These are phyloP conservation scores for Lodderomyces parapsilosis DNA, from an alignment of 1,139 yeast genomes.

Conservation along the genomic window DNA sequence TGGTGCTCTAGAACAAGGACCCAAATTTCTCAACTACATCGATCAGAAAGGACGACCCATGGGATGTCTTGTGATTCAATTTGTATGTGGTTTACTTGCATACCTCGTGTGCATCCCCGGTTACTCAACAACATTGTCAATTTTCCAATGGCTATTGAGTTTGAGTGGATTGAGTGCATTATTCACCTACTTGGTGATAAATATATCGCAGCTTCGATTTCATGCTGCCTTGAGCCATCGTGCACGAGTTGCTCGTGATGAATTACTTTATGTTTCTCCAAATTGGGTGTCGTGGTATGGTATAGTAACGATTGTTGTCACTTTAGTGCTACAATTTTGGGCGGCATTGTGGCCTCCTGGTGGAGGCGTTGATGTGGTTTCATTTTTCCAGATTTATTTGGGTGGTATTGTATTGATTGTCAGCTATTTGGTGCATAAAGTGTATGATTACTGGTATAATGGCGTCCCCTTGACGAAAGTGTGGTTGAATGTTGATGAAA, in stretches of 20 bases:
- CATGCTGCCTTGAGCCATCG: slow-evolving; percentile 27
- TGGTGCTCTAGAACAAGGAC: slow-evolving; percentile 36
- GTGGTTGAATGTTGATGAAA: slow-evolving; percentile 32
- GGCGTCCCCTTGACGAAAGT: slow-evolving; percentile 27
- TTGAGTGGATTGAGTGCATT: slow-evolving; percentile 24
- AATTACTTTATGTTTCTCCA: slow-evolving; percentile 28
- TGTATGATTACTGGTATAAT: slow-evolving; percentile 24
- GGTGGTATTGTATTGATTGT: slow-evolving; percentile 29
- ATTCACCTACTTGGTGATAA: slow-evolving; percentile 30
- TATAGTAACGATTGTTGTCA: slow-evolving; percentile 23
- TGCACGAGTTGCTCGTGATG: slow-evolving; percentile 31
- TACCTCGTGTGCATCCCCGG: slow-evolving; percentile 33
- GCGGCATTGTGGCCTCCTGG: slow-evolving; percentile 40
- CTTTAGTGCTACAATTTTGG: slow-evolving; percentile 37
- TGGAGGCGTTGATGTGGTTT: slow-evolving; percentile 23
- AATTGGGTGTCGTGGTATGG: slow-evolving; percentile 34
- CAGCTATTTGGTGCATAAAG: slow-evolving; percentile 33
- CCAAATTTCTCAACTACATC: slow-evolving; percentile 28
- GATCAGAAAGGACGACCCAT: slow-evolving; percentile 36
- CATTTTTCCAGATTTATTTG: slow-evolving; percentile 33
- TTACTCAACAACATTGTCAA: slow-evolving; percentile 15
- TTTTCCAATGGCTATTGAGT: slow-evolving; percentile 25
- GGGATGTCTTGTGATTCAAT: slow-evolving; percentile 27
- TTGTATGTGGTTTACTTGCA: slow-evolving; percentile 28
- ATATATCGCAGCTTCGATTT: slow-evolving; percentile 32